Base-by-base conservation (phyloP, 2,329 filamentous ascomycete genomes). In the Cordyceps fumosorosea region DNA sequence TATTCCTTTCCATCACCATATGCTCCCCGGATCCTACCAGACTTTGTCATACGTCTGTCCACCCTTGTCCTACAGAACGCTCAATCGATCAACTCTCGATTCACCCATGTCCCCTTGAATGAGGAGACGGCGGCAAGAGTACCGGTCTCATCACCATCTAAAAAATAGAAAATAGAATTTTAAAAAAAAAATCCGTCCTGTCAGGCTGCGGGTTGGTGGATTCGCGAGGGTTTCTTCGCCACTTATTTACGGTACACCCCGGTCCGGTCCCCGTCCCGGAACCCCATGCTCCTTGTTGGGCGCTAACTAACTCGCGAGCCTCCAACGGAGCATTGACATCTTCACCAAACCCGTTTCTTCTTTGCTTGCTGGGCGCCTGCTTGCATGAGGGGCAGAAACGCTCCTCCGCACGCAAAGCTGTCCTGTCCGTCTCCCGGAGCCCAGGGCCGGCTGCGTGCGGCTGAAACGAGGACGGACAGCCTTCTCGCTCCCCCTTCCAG, bases 291-390 rank as follows among this genome's bases (percentile, higher is more conserved):
- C 5, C 34, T 3, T 37, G 34, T 6, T n/a, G 44, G 55, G 55
- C 55, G 55, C 44, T 57, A 57, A 57, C 44, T 57, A 57, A 57
- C 44, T 37, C 5, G 44, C 12, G 44, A 50, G 20, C 29, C 48
- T 50, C 55, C 48, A 29, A 29, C 29, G 29, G 29, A 29, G 3
- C 29, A 57, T 29, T 57, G 54, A 26, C 12, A 53, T 37, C n/a
- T 14, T 20, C 32, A 52, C 12, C 12, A 24, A 18, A 24, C 11
- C 10, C n/a, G 20, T 22, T n/a, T n/a, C 7, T 2, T 47, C 22
- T 20, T 47, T 22, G 18, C 32, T 14, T 37, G 3, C 11, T 29
- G 37, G 53, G 40, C 40, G 53, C 53, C 22, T 56, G 53, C 53
- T 14, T 57, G 44, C 26, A 48, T 47, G 44, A n/a, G 24, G 22